phyloP scores from a whole-genome alignment of 306 rosid species.

The Amphicarpaea edgeworthii region DNA sequence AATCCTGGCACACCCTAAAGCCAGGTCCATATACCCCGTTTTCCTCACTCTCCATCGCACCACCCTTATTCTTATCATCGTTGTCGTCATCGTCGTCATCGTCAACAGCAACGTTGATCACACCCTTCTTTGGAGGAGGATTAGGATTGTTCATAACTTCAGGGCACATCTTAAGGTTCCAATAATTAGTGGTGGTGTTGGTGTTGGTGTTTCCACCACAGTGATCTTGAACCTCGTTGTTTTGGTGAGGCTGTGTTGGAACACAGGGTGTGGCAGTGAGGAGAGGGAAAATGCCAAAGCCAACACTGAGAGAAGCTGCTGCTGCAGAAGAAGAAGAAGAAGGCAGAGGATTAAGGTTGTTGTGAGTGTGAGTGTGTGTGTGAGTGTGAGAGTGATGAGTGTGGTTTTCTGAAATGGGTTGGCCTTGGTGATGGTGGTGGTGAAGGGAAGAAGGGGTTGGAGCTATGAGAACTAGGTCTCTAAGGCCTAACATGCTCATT shows the following conservation, averaged over 20 bases:
- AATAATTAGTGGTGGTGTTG: constrained; percentile 31
- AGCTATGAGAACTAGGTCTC: constrained; percentile 78
- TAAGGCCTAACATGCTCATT: constrained; percentile 75
- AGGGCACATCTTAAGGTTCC: constrained; percentile 62
- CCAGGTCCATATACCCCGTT: constrained; percentile 52
- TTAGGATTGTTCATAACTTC: constrained; percentile 50
- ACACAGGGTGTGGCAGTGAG: constrained; percentile 69
- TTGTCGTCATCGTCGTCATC: too few relatives aligned
- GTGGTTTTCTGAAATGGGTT: constrained; percentile 65
- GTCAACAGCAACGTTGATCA: constrained; percentile 33
- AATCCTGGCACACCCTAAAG: constrained; percentile 68
- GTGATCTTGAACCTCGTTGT: constrained; percentile 47
- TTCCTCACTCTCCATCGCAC: constrained; percentile 45
- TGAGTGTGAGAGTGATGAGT: constrained; percentile 22
- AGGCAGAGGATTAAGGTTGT: constrained; percentile 51
- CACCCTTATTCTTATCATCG: too few relatives aligned
- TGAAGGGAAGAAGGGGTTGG: constrained; percentile 53
- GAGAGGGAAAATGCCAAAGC: constrained; percentile 84
- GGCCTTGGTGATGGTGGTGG: constrained; percentile 56
- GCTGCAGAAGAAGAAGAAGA: too few relatives aligned
- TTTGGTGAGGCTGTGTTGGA: constrained; percentile 36
- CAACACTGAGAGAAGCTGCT: constrained; percentile 73
- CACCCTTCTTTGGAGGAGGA: constrained; percentile 44
- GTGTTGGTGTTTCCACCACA: neutral
- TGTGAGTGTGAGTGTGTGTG: neutral